Evolutionary conservation across 352 stramenopile genomes (phyloP), one percentile per base, ranked within the genome.

Genomic region (Saprolegnia parasitica): DNA sequence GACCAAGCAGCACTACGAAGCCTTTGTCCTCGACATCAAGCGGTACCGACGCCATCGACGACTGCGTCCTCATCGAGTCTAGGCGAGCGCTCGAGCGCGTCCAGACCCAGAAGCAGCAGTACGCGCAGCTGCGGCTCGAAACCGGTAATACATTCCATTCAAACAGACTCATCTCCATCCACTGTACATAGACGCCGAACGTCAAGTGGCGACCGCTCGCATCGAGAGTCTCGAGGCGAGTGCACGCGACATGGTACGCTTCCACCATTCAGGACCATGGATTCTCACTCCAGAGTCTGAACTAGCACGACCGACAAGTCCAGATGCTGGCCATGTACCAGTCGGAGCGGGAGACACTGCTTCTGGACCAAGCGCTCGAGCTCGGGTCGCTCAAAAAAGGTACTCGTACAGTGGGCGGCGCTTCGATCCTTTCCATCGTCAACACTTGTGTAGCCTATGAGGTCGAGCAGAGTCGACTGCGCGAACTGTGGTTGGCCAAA

Each of bases 1-100:
- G 29, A 90, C 80, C 21, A 79, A 78, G 35, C 35, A 50, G 5
- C 78, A 86, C 47, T 89, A 91, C 55, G 85, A 91, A 54, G 65
- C 50, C 11, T 74, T 79, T 62, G 76, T 93, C 23, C 54, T 45
- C 24, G 76, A 75, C 4, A 63, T 90, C 15, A 88, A 88, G 68
- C 35, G 62, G 62, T 68, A 60, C 10, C 6, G 24, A 29, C 24
- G n/a, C 24, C 47, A 55, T 55, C 2, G 2, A 5, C 24, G 2
- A 5, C 24, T 2, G 2, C n/a, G 24, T 55, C n/a, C 2, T 55
- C n/a, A 55, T 55, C 2, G 9, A 1, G 3, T 10, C n/a, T 58
- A 68, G 62, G 9, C 62, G 62, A 1, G 52, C 62, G 32, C n/a
- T 68, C 13, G 62, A 68, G 11, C 62, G 62, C 21, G 46, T 68